Percentiles rank a stretch among this genome's conserved stretches.
These are phyloP conservation scores for Cudoniella acicularis DNA, from an alignment of 495 filamentous ascomycete genomes.

Conservation along the genomic window DNA sequence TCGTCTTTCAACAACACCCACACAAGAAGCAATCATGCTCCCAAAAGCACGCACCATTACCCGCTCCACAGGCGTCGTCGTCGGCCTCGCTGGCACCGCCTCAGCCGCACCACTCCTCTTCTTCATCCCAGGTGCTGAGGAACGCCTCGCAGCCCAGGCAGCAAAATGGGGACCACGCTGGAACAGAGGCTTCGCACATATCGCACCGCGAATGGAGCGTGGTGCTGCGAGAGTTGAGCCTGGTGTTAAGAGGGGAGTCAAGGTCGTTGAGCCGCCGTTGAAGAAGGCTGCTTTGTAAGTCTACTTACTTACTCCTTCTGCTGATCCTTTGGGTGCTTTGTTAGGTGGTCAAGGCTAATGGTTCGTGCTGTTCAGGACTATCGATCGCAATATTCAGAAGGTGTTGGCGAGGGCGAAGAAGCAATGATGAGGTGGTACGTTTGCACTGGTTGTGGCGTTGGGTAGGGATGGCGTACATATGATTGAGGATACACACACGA, in stretches of 20 bases:
- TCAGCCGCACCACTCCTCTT: slow-evolving; percentile 18
- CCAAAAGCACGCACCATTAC: slow-evolving; percentile 11
- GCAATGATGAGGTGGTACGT: too few relatives aligned
- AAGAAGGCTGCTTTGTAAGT: slow-evolving; percentile 22
- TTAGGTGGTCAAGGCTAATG: too few relatives aligned
- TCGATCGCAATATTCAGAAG: too few relatives aligned
- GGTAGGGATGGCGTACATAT: too few relatives aligned
- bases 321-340: too few relatives aligned
- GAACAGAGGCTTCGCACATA: slow-evolving; percentile 13
- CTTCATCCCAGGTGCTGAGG: slow-evolving; percentile 17
- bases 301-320: too few relatives aligned
- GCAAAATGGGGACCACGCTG: slow-evolving; percentile 22
- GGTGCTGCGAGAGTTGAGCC: slow-evolving; percentile 1
- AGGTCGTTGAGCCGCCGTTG: slow-evolving; percentile 17
- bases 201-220: slow-evolving; percentile 1
- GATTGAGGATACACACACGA: too few relatives aligned
- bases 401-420: too few relatives aligned
- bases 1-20: neutral
- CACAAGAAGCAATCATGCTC: neutral
- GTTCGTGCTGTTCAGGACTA: too few relatives aligned
- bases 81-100: slow-evolving; percentile 1
- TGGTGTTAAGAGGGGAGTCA: slow-evolving; percentile 4
- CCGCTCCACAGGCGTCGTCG: slow-evolving; percentile 13
- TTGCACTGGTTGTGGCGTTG: too few relatives aligned
- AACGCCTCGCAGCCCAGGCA: slow-evolving; percentile 16